These are phyloP conservation scores for Lophium mytilinum DNA, from an alignment of 495 filamentous ascomycete species.

Conservation along the genomic window DNA sequence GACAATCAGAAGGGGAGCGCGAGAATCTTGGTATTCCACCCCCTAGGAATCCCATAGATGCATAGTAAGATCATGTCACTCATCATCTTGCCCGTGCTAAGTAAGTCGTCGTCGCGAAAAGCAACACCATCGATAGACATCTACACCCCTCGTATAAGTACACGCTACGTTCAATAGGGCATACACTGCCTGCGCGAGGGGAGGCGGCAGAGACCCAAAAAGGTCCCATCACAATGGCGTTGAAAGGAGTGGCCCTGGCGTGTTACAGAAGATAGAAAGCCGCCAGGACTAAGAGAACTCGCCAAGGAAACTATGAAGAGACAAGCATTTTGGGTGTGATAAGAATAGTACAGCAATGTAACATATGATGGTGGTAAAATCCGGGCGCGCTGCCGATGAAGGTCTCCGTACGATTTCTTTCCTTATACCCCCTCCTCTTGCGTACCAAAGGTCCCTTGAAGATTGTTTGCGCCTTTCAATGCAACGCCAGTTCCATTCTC, in stretches of 20 bases:
- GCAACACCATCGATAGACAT: too few relatives aligned
- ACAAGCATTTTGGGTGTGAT: neutral
- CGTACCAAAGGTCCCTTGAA: neutral
- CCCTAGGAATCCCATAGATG: too few relatives aligned
- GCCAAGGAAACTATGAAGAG: neutral
- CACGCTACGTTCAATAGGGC: too few relatives aligned
- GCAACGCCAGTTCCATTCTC: neutral
- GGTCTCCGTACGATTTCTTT: neutral
- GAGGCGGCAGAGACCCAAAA: too few relatives aligned
- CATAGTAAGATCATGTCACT: too few relatives aligned
- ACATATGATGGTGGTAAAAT: neutral
- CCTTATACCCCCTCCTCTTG: neutral
- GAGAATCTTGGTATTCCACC: too few relatives aligned
- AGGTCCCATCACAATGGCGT: neutral
- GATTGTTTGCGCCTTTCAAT: neutral
- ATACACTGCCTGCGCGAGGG: too few relatives aligned
- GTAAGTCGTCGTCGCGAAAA: too few relatives aligned
- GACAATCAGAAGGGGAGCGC: too few relatives aligned
- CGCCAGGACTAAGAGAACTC: neutral
- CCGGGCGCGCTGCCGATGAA: neutral
- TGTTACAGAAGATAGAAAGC: neutral
- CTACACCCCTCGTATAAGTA: too few relatives aligned
- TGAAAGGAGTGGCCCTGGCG: conserved; percentile 14
- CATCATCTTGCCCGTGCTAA: too few relatives aligned
- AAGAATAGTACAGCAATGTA: conserved; percentile 2